phyloP scores from a whole-genome alignment of 2,329 filamentous ascomycete genomes.

The Talaromyces amestolkiae region DNA sequence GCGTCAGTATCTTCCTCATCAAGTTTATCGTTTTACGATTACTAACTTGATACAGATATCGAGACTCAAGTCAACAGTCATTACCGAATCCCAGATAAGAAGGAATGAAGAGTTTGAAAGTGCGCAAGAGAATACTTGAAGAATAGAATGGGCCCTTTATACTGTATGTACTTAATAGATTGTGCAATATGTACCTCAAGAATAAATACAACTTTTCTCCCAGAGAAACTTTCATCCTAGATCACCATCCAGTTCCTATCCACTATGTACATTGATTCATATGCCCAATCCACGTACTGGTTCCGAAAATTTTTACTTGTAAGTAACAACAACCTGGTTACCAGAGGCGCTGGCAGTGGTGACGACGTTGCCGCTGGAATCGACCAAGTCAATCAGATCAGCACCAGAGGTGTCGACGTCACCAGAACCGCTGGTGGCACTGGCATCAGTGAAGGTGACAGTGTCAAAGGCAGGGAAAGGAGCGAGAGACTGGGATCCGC shows the following conservation, averaged over 20 bases:
- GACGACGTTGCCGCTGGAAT: conserved; percentile 40
- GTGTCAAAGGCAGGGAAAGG: conserved; percentile 49
- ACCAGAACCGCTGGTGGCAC: conserved; percentile 25
- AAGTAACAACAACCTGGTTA: conserved; percentile 29
- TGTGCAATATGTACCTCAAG: conserved; percentile 1
- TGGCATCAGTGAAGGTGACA: conserved; percentile 40
- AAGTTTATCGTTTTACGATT: background rate
- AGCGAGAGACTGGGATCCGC: conserved; percentile 40
- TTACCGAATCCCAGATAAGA: background rate
- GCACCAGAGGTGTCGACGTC: conserved; percentile 34
- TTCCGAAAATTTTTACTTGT: conserved; percentile 11
- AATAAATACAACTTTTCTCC: background rate
- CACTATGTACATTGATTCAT: background rate
- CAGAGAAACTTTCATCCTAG: background rate
- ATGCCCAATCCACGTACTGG: background rate
- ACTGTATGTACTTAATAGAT: conserved; percentile 15
- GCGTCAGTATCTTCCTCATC: background rate
- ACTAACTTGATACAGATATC: background rate
- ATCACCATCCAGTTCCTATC: background rate
- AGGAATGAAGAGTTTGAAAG: background rate
- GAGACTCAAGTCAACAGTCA: background rate
- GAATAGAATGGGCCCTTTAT: background rate
- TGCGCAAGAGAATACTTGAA: background rate
- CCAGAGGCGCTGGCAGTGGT: conserved; percentile 29
- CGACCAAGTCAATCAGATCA: conserved; percentile 48